Evolutionary conservation across 2,329 filamentous ascomycete genomes (phyloP).

Genomic region (Aspergillus candidus): DNA sequence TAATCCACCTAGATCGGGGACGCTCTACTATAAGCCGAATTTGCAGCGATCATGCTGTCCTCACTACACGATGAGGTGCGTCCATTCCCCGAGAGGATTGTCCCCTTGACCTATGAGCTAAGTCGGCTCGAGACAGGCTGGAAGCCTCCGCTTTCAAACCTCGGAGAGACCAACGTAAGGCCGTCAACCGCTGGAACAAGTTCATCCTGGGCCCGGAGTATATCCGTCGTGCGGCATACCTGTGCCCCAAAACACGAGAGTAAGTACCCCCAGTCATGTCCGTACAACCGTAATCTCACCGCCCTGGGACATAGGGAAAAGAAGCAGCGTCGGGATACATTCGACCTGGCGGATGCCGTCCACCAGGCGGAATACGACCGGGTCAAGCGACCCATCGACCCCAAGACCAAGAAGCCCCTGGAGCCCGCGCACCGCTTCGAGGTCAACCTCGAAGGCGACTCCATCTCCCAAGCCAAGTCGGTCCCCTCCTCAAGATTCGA

Average conservation of each 20-base stretch:
- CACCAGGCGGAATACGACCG: slow-evolving; percentile 42
- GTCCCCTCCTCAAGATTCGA: slow-evolving; percentile 4
- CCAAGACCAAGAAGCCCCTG: slow-evolving; percentile 37
- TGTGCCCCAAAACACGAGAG: slow-evolving; percentile 42
- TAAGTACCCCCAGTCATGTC: slow-evolving; percentile 19
- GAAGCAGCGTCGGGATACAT: slow-evolving; percentile 36
- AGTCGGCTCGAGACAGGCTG: slow-evolving; percentile 24
- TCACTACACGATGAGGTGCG: slow-evolving; percentile 57
- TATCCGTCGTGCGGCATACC: slow-evolving; percentile 39
- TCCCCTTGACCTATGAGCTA: not conserved
- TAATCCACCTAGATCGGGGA: slow-evolving; percentile 37
- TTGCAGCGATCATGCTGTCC: slow-evolving; percentile 79
- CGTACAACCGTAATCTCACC: not conserved
- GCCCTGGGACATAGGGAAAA: slow-evolving; percentile 34
- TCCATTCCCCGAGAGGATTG: not conserved
- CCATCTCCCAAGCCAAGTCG: slow-evolving; percentile 42
- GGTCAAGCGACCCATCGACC: slow-evolving; percentile 40
- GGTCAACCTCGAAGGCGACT: slow-evolving; percentile 43
- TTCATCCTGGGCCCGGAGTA: slow-evolving; percentile 45
- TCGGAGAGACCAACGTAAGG: slow-evolving; percentile 42
- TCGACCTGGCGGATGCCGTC: slow-evolving; percentile 38
- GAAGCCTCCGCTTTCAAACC: slow-evolving; percentile 39
- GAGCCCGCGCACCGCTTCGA: slow-evolving; percentile 47
- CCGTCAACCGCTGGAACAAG: slow-evolving; percentile 45
- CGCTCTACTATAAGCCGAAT: slow-evolving; percentile 47